Conservation (phyloP, 1,284 basidiomycete species). For the Rhodofomes roseus region DNA sequence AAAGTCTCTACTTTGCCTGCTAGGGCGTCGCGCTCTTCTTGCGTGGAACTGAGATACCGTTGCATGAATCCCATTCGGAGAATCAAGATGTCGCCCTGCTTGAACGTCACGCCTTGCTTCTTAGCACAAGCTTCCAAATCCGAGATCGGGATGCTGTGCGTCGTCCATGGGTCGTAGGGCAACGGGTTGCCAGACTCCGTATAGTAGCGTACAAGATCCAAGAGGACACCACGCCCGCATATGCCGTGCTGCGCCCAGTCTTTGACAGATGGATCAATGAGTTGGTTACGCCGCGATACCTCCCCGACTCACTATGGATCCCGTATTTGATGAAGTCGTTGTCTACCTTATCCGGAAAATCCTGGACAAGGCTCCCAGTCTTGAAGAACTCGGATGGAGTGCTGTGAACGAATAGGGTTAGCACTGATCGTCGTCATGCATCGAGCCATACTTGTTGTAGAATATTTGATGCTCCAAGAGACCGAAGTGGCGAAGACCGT, state of each 20-base stretch:
- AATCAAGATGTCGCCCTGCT: slow-evolving; percentile 57
- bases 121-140: slow-evolving; percentile 62
- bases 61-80: slow-evolving; percentile 65
- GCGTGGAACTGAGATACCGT: slow-evolving; percentile 45
- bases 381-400: slow-evolving; percentile 43
- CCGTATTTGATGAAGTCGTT: slow-evolving; percentile 49
- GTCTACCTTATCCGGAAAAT: slow-evolving; percentile 50
- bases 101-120: slow-evolving; percentile 44
- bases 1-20: slow-evolving; percentile 43
- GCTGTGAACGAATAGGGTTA: slow-evolving; percentile 30
- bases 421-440: background rate
- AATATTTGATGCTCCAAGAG: slow-evolving; percentile 51
- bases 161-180: slow-evolving; percentile 65
- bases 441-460: slow-evolving; percentile 54
- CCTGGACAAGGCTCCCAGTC: slow-evolving; percentile 42
- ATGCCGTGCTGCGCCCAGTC: slow-evolving; percentile 76
- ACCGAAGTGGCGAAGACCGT: slow-evolving; percentile 63
- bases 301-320: slow-evolving; percentile 54
- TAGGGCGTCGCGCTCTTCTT: slow-evolving; percentile 47
- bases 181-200: slow-evolving; percentile 39
- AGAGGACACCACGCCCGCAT: slow-evolving; percentile 64
- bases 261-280: slow-evolving; percentile 27
- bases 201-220: slow-evolving; percentile 59
- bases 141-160: slow-evolving; percentile 50
- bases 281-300: background rate